Evolutionary conservation across 2,329 filamentous ascomycete species (phyloP).

Genomic region (Sporothrix pallida): DNA sequence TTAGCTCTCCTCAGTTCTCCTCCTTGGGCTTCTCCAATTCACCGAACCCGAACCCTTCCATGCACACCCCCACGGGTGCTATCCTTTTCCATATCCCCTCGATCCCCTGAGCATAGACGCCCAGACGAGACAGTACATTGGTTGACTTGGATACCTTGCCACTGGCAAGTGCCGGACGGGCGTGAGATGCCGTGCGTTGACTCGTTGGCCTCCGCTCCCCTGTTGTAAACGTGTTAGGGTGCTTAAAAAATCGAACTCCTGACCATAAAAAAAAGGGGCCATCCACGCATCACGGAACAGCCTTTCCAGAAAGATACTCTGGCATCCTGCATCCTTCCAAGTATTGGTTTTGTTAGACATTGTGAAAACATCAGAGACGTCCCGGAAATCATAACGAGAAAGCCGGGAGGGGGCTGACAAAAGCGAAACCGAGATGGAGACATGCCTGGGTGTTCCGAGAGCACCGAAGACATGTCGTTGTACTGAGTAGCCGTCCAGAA

Average conservation of each 20-base stretch:
- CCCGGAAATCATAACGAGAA: background rate
- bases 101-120: too few species aligned
- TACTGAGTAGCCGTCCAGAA: too few species aligned
- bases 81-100: constrained; percentile 4
- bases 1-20: background rate
- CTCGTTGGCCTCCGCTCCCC: background rate
- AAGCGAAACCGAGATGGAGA: background rate
- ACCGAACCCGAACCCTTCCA: background rate
- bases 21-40: background rate
- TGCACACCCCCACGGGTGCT: constrained; percentile 5
- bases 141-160: background rate
- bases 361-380: too few species aligned
- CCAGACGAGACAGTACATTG: background rate
- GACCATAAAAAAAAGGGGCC: constrained; percentile 21
- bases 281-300: background rate
- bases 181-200: background rate
- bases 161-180: background rate
- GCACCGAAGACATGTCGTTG: background rate
- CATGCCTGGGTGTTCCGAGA: background rate
- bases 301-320: background rate
- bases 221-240: constrained; percentile 11
- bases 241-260: background rate
- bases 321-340: background rate
- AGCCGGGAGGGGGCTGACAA: background rate
- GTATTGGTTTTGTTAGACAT: background rate